Conservation (phyloP, 2,329 filamentous ascomycete genomes). For the Paecilomyces niveus region DNA sequence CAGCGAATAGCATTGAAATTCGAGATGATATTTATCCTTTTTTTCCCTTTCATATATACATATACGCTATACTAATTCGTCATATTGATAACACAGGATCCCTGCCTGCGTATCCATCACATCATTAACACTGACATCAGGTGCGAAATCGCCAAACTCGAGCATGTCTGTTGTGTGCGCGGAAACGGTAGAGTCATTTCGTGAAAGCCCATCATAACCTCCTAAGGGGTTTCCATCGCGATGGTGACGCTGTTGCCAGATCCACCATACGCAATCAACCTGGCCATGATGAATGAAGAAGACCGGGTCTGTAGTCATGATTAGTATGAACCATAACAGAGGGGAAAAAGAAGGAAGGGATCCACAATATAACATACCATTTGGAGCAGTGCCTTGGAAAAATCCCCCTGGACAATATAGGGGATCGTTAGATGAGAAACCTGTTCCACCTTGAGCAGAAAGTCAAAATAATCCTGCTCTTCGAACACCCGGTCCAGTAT, state of each 20-base stretch:
- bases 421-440: background rate
- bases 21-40: background rate
- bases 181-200: conserved; percentile 1
- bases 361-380: background rate
- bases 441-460: background rate
- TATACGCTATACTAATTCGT: background rate
- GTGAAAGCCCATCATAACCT: conserved; percentile 7
- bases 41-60: background rate
- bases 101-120: conserved; percentile 14
- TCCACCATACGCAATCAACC: conserved; percentile 20
- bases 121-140: conserved; percentile 10
- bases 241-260: conserved; percentile 14
- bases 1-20: too few relatives aligned
- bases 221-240: conserved; percentile 3
- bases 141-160: conserved; percentile 10
- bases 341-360: too few relatives aligned
- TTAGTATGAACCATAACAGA: too few relatives aligned
- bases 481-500: background rate
- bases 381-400: conserved; percentile 1
- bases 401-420: background rate
- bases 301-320: conserved; percentile 13
- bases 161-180: conserved; percentile 11
- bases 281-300: conserved; percentile 22
- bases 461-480: background rate
- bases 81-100: conserved; percentile 17